Percentiles rank a stretch among this genome's conserved stretches.
Evolutionary conservation across 441 rosid genomes (phyloP).

Genomic region (Dalechampia spathulata): DNA sequence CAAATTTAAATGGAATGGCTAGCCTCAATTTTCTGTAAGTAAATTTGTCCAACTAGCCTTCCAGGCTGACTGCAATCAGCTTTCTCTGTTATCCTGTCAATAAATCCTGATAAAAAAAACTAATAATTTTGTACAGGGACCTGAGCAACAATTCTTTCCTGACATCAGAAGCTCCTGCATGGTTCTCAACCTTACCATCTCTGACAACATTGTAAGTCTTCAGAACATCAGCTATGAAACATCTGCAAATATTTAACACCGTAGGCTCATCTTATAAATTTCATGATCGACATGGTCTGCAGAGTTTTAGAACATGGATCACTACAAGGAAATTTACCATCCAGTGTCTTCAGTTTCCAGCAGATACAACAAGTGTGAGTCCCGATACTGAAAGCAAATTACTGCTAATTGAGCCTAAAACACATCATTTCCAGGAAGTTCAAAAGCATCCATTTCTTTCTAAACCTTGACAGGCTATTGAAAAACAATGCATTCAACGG

Average conservation of each 20-base stretch:
- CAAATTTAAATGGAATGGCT: slow-evolving; percentile 61
- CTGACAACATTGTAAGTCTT: slow-evolving; percentile 72
- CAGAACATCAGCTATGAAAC: slow-evolving; percentile 1
- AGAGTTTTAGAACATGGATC: slow-evolving; percentile 77
- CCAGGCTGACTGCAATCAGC: slow-evolving; percentile 3
- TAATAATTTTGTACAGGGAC: slow-evolving; percentile 63
- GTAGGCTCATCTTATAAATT: slow-evolving; percentile 13
- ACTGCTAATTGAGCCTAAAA: too few species aligned
- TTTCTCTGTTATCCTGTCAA: not conserved
- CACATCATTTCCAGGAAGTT: not conserved
- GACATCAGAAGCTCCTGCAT: slow-evolving; percentile 63
- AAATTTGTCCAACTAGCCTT: not conserved
- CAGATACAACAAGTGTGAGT: slow-evolving; percentile 91
- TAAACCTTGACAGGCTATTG: slow-evolving; percentile 51
- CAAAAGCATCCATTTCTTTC: slow-evolving; percentile 3
- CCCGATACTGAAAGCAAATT: too few species aligned
- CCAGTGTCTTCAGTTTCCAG: slow-evolving; percentile 58
- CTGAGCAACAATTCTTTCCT: slow-evolving; percentile 78
- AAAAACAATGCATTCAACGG: slow-evolving; percentile 62
- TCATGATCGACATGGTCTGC: slow-evolving; percentile 9
- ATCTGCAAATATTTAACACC: not conserved
- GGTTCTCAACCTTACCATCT: slow-evolving; percentile 82
- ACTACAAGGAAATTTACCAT: slow-evolving; percentile 61
- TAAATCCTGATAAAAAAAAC: slow-evolving; percentile 8
- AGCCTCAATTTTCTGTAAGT: slow-evolving; percentile 78